These are phyloP conservation scores for Monascus purpureus DNA, from an alignment of 495 filamentous ascomycete genomes.

Conservation along the genomic window DNA sequence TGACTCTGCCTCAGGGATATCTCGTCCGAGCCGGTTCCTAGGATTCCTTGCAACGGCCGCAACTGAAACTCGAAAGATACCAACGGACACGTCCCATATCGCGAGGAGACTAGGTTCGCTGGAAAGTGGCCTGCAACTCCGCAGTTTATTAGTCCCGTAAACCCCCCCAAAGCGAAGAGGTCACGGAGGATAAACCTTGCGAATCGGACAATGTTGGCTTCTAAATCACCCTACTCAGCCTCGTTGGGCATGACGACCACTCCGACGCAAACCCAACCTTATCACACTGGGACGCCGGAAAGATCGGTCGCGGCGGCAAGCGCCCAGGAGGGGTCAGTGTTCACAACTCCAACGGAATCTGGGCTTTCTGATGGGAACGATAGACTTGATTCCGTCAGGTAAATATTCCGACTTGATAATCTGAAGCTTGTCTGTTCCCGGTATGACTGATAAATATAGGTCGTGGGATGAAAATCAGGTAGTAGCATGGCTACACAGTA, in stretches of 20 bases:
- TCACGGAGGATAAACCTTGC: too few species aligned
- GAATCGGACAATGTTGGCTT: constrained; percentile 81
- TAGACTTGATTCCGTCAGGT: constrained; percentile 48
- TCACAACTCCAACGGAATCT: constrained; percentile 80
- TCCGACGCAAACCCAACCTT: constrained; percentile 38
- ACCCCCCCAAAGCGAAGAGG: too few species aligned
- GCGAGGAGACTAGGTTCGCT: too few species aligned
- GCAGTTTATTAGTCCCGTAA: too few species aligned
- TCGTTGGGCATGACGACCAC: constrained; percentile 43
- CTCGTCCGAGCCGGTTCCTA: too few species aligned
- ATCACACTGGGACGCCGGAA: constrained; percentile 32
- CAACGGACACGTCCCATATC: constrained; percentile 1
- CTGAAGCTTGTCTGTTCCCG: background rate
- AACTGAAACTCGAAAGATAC: background rate
- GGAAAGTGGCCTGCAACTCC: too few species aligned
- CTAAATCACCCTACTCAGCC: constrained; percentile 62
- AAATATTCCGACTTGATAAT: constrained; percentile 5
- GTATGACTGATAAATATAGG: constrained; percentile 25
- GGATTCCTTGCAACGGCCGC: background rate
- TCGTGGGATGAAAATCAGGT: constrained; percentile 88
- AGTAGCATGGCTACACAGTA: constrained; percentile 73
- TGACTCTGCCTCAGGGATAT: background rate
- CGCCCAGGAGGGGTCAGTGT: constrained; percentile 46
- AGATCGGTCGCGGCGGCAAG: constrained; percentile 41
- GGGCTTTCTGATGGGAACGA: constrained; percentile 76